Evolutionary conservation across 441 rosid genomes (phyloP), one percentile per base, ranked within the genome.

Genomic region (Pelargonium citronellum): DNA sequence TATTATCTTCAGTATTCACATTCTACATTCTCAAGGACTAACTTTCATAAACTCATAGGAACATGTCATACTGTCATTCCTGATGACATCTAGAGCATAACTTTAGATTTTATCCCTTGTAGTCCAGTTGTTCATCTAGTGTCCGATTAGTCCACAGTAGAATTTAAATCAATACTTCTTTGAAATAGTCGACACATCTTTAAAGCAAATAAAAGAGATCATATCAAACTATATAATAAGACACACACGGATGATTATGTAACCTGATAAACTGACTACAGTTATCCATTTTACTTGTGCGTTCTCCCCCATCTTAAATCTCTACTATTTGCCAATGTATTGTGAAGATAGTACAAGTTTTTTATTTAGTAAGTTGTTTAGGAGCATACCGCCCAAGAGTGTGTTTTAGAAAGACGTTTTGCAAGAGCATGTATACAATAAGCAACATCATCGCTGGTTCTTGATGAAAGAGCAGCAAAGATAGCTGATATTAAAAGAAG

Each of bases 331-430:
- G 11, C 66, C 22, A 11, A 19, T 55, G 51, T 70, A 66, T 10
- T 20, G 49, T 22, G 37, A 19, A 16, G 71, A 61, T 20, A 58
- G 44, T n/a, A 43, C 61, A 17, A 30, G 19, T 43, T 22, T 16
- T 39, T 39, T 39, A 68, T 12, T 11, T 9, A 12, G n/a, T 57
- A 69, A 64, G 57, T 68, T 55, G 67, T 24, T 60, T 13, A 43
- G 16, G 15, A 8, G 39, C 62, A 39, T 82, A 86, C 86, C 51
- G 77, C 76, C 87, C 87, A 80, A 41, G 51, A 73, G 66, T 58
- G 84, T 10, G 89, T 82, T 63, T 79, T 86, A 19, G 79, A 19
- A 51, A 86, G 81, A 49, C 85, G 87, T 67, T 69, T 83, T 53
- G 77, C 61, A 27, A 82, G 81, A 57, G 68, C 44, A 58, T 76